phyloP scores from a whole-genome alignment of 495 filamentous ascomycete species.

The Talaromyces ruber region DNA sequence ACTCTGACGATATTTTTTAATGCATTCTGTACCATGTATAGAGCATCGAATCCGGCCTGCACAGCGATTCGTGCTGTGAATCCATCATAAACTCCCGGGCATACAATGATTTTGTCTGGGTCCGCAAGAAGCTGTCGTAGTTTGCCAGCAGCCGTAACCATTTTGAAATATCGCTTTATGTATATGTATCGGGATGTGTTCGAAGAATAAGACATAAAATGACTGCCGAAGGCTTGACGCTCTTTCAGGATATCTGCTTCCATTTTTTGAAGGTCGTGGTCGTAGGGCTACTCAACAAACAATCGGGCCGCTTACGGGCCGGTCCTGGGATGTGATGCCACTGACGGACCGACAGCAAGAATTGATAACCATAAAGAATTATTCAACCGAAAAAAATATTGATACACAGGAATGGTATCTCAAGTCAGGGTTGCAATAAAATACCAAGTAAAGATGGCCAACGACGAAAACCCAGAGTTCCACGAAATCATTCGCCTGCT shows the following conservation, averaged over 20 bases:
- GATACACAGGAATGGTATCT: background rate
- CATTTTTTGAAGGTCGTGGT: background rate
- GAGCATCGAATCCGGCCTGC: slow-evolving; percentile 38
- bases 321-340: background rate
- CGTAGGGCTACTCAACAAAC: background rate
- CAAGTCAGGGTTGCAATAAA: background rate
- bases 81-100: slow-evolving; percentile 55
- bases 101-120: slow-evolving; percentile 22
- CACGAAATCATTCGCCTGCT: background rate
- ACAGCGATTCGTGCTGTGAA: slow-evolving; percentile 52
- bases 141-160: slow-evolving; percentile 4
- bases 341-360: background rate
- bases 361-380: background rate
- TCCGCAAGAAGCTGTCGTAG: slow-evolving; percentile 10
- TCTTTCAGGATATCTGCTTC: background rate
- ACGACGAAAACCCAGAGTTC: background rate
- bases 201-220: background rate
- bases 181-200: background rate
- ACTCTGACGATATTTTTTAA: background rate
- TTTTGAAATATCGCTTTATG: background rate
- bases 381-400: background rate
- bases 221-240: background rate
- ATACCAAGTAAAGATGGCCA: background rate
- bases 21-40: slow-evolving; percentile 41
- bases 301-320: slow-evolving; percentile 6